A percentile compares a stretch with the other conserved stretches of the same genome.
phyloP scores from a whole-genome alignment of 192 early-diverging fungal species.

The Obelidium mucronatum region DNA sequence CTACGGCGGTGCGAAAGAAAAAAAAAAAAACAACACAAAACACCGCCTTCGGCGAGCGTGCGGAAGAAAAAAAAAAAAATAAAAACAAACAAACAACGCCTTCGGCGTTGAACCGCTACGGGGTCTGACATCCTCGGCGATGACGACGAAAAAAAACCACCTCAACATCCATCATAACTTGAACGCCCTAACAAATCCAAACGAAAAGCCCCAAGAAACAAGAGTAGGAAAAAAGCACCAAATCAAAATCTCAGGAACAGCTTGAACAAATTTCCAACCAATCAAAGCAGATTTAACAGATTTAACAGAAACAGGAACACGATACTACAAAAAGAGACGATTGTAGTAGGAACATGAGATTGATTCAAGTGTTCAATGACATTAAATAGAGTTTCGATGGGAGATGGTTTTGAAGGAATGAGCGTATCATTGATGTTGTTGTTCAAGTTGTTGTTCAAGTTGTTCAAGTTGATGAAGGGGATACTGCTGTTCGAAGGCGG shows the following conservation, averaged over 20 bases:
- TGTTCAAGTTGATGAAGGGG: neutral
- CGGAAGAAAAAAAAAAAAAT: conserved; percentile 51
- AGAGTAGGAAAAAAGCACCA: conserved; percentile 80
- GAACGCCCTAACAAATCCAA: conserved; percentile 79
- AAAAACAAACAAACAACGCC: no score
- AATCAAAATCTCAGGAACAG: conserved; percentile 91
- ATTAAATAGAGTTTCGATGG: conserved; percentile 77
- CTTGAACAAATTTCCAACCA: conserved; percentile 73
- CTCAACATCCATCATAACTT: conserved; percentile 80
- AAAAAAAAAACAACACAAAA: no score
- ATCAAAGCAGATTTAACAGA: neutral
- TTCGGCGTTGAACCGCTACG: no score
- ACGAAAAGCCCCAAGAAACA: conserved; percentile 64
- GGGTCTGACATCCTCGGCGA: no score
- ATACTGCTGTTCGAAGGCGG: neutral
- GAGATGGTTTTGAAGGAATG: conserved; percentile 58
- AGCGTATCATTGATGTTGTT: neutral
- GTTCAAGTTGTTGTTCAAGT: conserved; percentile 11
- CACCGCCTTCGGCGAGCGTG: no score
- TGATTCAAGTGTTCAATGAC: conserved; percentile 71
- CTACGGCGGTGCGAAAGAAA: no score
- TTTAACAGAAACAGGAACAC: conserved; percentile 72
- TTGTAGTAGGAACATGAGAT: conserved; percentile 73
- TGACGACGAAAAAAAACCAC: no score
- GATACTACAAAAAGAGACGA: conserved; percentile 74